These are phyloP conservation scores for Talaromyces sp. DNA, from an alignment of 2,329 filamentous ascomycete species.

Conservation along the genomic window DNA sequence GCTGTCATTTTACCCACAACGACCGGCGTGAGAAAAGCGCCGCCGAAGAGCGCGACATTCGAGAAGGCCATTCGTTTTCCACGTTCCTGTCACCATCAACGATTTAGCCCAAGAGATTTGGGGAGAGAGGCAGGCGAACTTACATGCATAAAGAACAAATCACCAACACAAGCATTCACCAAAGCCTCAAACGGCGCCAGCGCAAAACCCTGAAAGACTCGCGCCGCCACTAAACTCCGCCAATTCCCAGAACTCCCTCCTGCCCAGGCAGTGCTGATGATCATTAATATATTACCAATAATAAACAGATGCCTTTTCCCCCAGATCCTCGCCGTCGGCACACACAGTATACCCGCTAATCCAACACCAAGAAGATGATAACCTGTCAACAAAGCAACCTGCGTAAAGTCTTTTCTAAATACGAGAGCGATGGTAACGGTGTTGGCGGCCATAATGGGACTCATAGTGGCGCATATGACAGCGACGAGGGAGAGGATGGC, in stretches of 20 bases:
- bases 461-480: constrained; percentile 79
- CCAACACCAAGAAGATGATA: constrained; percentile 84
- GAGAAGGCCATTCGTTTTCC: constrained; percentile 83
- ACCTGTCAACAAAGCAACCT: constrained; percentile 77
- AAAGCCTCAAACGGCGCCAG: constrained; percentile 86
- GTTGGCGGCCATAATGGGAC: constrained; percentile 83
- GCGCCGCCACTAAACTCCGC: constrained; percentile 68
- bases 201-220: constrained; percentile 81
- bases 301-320: constrained; percentile 88
- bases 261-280: constrained; percentile 74
- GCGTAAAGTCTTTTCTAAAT: constrained; percentile 65
- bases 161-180: constrained; percentile 83
- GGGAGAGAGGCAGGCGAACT: constrained; percentile 29
- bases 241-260: constrained; percentile 67
- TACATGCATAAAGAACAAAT: constrained; percentile 85
- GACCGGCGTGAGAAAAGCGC: constrained; percentile 78
- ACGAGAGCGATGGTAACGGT: constrained; percentile 71
- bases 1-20: constrained; percentile 81
- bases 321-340: constrained; percentile 84
- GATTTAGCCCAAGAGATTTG: not conserved
- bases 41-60: constrained; percentile 68
- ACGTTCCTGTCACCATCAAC: constrained; percentile 52
- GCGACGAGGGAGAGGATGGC: constrained; percentile 73
- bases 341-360: constrained; percentile 76
- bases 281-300: constrained; percentile 68